A percentile compares a stretch with the other conserved stretches of the same genome.
Evolutionary conservation across 129 eudicot species (phyloP).

Genomic region (Escallonia herrerae): DNA sequence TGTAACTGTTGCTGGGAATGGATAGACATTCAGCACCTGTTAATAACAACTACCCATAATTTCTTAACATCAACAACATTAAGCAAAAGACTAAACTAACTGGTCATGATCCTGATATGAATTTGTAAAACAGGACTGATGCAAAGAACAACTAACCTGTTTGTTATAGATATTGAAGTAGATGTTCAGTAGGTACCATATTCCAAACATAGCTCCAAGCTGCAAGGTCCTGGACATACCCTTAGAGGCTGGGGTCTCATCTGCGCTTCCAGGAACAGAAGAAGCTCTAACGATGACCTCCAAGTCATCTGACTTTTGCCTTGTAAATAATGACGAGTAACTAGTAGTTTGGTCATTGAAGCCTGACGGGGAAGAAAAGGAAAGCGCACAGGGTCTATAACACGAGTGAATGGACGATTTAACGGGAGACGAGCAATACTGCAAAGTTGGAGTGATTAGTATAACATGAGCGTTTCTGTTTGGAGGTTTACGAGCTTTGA

Average conservation of each 20-base stretch:
- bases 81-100: too few relatives aligned
- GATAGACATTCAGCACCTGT: constrained; percentile 79
- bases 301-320: constrained; percentile 15
- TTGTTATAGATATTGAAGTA: constrained; percentile 93
- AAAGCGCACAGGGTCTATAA: background rate
- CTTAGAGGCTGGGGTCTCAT: constrained; percentile 18
- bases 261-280: constrained; percentile 25
- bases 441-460: constrained; percentile 1
- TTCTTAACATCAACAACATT: too few relatives aligned
- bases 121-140: too few relatives aligned
- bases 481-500: constrained; percentile 13
- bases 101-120: too few relatives aligned
- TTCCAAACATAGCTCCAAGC: constrained; percentile 71
- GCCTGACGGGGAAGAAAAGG: constrained; percentile 10
- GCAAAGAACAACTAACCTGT: constrained; percentile 41
- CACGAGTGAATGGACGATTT: background rate
- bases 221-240: constrained; percentile 32
- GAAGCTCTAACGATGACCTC: constrained; percentile 32
- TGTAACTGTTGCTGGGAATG: constrained; percentile 71
- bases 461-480: constrained; percentile 6
- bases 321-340: constrained; percentile 7
- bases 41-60: background rate
- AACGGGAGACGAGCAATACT: constrained; percentile 2
- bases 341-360: background rate
- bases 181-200: constrained; percentile 76